These are phyloP conservation scores for Strobilomyces confusus DNA, from an alignment of 768 basidiomycete species.

Conservation along the genomic window DNA sequence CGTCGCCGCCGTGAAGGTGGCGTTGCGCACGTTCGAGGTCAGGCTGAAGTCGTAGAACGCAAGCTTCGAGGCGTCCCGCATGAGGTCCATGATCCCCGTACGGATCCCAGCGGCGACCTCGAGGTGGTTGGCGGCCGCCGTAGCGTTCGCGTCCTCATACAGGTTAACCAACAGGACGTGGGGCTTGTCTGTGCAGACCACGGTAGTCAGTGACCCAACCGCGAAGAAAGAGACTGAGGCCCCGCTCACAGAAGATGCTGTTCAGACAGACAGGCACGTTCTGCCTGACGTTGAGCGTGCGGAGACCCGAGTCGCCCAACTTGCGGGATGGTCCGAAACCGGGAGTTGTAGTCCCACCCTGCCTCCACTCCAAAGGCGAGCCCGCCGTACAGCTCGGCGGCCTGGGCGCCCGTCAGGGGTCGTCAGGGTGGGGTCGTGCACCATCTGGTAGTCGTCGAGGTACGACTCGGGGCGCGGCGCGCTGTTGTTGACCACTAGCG, in stretches of 20 bases:
- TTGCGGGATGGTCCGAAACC: slow-evolving; percentile 39
- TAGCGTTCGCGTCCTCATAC: slow-evolving; percentile 44
- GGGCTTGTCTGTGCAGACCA: slow-evolving; percentile 57
- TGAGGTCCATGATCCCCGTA: slow-evolving; percentile 75
- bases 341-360: slow-evolving; percentile 45
- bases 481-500: slow-evolving; percentile 76
- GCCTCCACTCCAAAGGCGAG: slow-evolving; percentile 87
- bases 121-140: slow-evolving; percentile 48
- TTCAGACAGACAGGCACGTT: slow-evolving; percentile 78
- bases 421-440: slow-evolving; percentile 55
- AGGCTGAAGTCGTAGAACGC: slow-evolving; percentile 91
- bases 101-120: slow-evolving; percentile 54
- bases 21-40: slow-evolving; percentile 58
- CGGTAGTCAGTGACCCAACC: slow-evolving; percentile 4
- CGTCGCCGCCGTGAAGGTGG: slow-evolving; percentile 66
- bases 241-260: slow-evolving; percentile 70
- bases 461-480: slow-evolving; percentile 91
- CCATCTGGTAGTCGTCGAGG: slow-evolving; percentile 72
- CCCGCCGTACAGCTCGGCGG: slow-evolving; percentile 73
- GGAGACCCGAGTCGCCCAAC: slow-evolving; percentile 51
- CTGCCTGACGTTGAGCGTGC: slow-evolving; percentile 66
- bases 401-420: slow-evolving; percentile 57
- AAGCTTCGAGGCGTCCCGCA: slow-evolving; percentile 80
- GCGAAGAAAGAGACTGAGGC: neutral
- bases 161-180: slow-evolving; percentile 57